Evolutionary conservation across 768 basidiomycete species (phyloP), one percentile per base, ranked within the genome.

Genomic region (Dictyophora rubrovolvata): DNA sequence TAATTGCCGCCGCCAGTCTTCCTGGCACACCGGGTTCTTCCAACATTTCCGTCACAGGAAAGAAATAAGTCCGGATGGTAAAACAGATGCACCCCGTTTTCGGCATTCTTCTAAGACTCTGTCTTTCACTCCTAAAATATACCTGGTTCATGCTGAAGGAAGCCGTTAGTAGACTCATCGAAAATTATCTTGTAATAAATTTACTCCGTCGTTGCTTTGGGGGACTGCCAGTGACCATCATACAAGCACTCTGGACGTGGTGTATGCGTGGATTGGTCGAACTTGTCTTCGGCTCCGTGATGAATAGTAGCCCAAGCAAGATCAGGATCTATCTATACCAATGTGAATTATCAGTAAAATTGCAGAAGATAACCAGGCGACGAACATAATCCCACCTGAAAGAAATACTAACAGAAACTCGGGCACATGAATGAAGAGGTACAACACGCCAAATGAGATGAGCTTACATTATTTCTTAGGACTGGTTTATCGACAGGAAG

Each of bases 401-500:
- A 59, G 50, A 59, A 59, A 59, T 59, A 59, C 70, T 57, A 50
- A 51, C 21, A 21, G 17, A 59, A 59, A 22, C 33, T 11, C 48
- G 21, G 28, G 11, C 33, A 20, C 28, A 5, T 48, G n/a, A 17
- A 42, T 20, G 34, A 54, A 12, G 7, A 56, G n/a, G 5, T 34
- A 33, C 17, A 51, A 37, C 28, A 34, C 37, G 35, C 11, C 35
- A 34, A 18, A 51, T 18, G 14, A n/a, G 21, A 56, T 28, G 35
- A 14, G 52, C 49, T 23, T 9, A 59, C 57, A 59, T 90, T 89
- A 71, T 84, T 85, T 54, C 89, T 80, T 58, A 77, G 70, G 53
- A 89, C 82, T 9, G 86, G 84, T 68, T 86, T 84, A 68, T 86
- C 81, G 48, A 86, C 75, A 28, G 79, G 63, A 64, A 89, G 69